A percentile compares a stretch with the other conserved stretches of the same genome.
These are phyloP conservation scores for Aspergillus latus DNA, from an alignment of 2,329 filamentous ascomycete genomes.

Conservation along the genomic window DNA sequence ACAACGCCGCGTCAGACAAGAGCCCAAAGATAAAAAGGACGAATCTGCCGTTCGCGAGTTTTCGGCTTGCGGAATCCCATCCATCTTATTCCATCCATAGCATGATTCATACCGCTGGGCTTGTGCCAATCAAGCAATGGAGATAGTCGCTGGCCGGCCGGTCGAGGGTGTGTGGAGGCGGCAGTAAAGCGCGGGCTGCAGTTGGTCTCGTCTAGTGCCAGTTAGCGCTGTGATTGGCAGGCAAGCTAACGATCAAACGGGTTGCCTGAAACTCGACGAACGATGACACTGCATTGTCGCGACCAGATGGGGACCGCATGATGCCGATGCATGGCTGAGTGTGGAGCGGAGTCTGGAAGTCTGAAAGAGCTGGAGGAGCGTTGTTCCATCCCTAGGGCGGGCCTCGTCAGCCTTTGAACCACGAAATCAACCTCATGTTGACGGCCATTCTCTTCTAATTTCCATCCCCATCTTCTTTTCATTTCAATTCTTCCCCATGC, in stretches of 20 bases:
- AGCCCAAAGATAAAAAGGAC: background rate
- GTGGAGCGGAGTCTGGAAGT: background rate
- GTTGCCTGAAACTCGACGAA: constrained; percentile 3
- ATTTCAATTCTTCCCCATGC: background rate
- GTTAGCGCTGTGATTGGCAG: background rate
- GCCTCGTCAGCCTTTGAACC: background rate
- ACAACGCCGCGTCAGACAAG: background rate
- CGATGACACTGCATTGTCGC: background rate
- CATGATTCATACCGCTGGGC: background rate
- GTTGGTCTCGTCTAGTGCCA: background rate
- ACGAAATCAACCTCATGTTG: background rate
- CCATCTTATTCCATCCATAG: too few relatives aligned
- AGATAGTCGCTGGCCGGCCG: constrained; percentile 1
- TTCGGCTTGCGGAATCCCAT: background rate
- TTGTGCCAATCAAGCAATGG: background rate
- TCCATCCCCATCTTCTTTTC: background rate
- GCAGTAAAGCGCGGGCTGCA: background rate
- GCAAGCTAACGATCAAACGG: background rate
- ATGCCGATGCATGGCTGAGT: background rate
- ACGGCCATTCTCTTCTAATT: background rate
- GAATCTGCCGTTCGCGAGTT: background rate
- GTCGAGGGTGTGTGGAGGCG: background rate
- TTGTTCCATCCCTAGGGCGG: background rate
- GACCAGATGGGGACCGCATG: background rate
- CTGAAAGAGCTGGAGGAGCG: background rate